These are phyloP conservation scores for Pleurotus sapidus DNA, from an alignment of 768 basidiomycete genomes.

Conservation along the genomic window DNA sequence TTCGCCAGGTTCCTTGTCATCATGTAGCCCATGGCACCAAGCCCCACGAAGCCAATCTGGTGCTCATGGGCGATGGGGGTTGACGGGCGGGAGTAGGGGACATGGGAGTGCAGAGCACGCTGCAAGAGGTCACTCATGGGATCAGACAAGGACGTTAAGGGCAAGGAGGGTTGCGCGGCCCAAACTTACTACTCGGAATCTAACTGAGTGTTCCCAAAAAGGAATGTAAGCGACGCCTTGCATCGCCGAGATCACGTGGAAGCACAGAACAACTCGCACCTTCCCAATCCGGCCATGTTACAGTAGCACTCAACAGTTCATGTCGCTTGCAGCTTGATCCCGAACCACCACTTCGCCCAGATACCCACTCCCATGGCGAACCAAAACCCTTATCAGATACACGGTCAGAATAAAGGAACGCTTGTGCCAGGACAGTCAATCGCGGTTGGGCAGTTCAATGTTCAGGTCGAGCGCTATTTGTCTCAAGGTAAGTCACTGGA, in stretches of 20 bases:
- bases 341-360: constrained; percentile 7
- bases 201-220: constrained; percentile 3
- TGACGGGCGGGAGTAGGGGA: constrained; percentile 55
- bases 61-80: constrained; percentile 38
- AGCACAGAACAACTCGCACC: not conserved
- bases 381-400: constrained; percentile 47
- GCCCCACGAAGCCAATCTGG: constrained; percentile 42
- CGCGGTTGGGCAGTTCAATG: constrained; percentile 83
- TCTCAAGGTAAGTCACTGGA: constrained; percentile 70
- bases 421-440: constrained; percentile 83
- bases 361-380: constrained; percentile 38
- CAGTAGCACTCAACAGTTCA: not conserved
- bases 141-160: not conserved
- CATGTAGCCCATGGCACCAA: constrained; percentile 68
- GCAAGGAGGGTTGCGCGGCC: not conserved
- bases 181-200: constrained; percentile 3
- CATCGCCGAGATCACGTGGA: not conserved
- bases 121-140: constrained; percentile 11
- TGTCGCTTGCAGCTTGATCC: constrained; percentile 2
- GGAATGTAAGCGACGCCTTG: not conserved
- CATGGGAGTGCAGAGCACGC: constrained; percentile 11
- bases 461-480: constrained; percentile 92
- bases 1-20: constrained; percentile 83
- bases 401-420: constrained; percentile 62
- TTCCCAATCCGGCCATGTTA: constrained; percentile 5